Percentiles rank a stretch among this genome's conserved stretches.
phyloP scores from a whole-genome alignment of 164 flowering plant genomes.

The Sedum album region DNA sequence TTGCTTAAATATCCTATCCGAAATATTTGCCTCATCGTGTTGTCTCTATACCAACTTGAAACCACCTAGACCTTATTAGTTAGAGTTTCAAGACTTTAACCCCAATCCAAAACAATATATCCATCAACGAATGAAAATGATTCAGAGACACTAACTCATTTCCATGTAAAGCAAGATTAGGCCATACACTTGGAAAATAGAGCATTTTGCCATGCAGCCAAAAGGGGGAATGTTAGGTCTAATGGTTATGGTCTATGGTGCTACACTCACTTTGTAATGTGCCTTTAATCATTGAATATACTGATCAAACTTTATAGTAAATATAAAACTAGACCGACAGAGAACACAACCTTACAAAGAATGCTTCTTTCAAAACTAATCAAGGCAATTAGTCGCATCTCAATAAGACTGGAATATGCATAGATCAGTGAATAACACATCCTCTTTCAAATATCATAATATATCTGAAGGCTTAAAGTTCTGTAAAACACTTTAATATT shows the following conservation, averaged over 20 bases:
- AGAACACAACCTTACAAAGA: neutral
- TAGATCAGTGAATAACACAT: neutral
- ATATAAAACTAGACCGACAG: neutral
- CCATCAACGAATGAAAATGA: neutral
- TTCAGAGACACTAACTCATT: neutral
- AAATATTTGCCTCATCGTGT: neutral
- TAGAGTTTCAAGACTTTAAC: neutral
- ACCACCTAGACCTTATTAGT: neutral
- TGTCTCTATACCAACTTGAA: neutral
- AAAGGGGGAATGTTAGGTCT: slow-evolving; percentile 5
- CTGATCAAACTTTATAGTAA: neutral
- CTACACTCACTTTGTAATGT: neutral
- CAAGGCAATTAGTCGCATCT: slow-evolving; percentile 1
- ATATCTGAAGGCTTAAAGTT: neutral
- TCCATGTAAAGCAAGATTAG: neutral
- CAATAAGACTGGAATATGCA: slow-evolving; percentile 1
- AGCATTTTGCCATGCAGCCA: slow-evolving; percentile 5
- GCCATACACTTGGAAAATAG: neutral
- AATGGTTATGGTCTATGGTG: neutral
- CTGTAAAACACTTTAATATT: neutral
- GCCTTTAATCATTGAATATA: slow-evolving; percentile 1
- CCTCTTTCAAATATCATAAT: neutral
- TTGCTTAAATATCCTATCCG: neutral
- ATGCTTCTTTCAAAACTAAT: neutral
- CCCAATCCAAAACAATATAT: neutral